A percentile compares a stretch with the other conserved stretches of the same genome.
Conservation (phyloP, 768 basidiomycete species). For the Saitozyma podzolica region DNA sequence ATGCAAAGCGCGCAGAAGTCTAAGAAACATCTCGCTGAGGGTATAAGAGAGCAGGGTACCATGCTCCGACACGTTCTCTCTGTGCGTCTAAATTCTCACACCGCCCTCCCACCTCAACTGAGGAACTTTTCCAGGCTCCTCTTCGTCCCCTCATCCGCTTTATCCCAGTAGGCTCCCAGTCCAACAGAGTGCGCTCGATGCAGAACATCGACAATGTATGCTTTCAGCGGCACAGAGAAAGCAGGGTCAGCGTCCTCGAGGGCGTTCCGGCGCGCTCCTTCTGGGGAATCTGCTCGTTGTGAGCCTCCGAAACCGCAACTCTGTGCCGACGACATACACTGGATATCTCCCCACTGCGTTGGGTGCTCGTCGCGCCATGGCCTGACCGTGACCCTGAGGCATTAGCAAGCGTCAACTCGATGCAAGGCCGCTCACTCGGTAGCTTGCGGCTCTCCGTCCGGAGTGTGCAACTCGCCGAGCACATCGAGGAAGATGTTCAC, state of each 20-base stretch:
- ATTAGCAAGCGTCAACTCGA: slow-evolving; percentile 4
- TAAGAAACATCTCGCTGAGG: no score
- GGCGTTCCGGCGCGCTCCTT: slow-evolving; percentile 26
- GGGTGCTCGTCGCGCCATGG: slow-evolving; percentile 33
- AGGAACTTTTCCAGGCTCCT: slow-evolving; percentile 34
- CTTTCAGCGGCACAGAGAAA: slow-evolving; percentile 27
- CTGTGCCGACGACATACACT: slow-evolving; percentile 18
- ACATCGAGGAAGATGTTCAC: slow-evolving; percentile 52
- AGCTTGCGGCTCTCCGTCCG: slow-evolving; percentile 22
- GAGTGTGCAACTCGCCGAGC: slow-evolving; percentile 43
- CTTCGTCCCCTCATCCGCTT: slow-evolving; percentile 42
- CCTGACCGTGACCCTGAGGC: slow-evolving; percentile 21
- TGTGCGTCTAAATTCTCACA: no score
- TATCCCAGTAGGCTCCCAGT: slow-evolving; percentile 47
- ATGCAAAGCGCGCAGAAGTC: no score
- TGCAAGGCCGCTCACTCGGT: slow-evolving; percentile 28
- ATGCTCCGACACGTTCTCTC: no score
- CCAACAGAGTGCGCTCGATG: slow-evolving; percentile 37
- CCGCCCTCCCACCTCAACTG: neutral
- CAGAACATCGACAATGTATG: slow-evolving; percentile 34
- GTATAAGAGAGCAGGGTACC: no score
- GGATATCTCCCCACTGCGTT: slow-evolving; percentile 28
- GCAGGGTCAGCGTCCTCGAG: slow-evolving; percentile 42
- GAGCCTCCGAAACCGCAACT: neutral
- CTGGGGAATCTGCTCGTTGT: slow-evolving; percentile 26